phyloP scores from a whole-genome alignment of 768 basidiomycete species.

The Leccinum disarticulatum region DNA sequence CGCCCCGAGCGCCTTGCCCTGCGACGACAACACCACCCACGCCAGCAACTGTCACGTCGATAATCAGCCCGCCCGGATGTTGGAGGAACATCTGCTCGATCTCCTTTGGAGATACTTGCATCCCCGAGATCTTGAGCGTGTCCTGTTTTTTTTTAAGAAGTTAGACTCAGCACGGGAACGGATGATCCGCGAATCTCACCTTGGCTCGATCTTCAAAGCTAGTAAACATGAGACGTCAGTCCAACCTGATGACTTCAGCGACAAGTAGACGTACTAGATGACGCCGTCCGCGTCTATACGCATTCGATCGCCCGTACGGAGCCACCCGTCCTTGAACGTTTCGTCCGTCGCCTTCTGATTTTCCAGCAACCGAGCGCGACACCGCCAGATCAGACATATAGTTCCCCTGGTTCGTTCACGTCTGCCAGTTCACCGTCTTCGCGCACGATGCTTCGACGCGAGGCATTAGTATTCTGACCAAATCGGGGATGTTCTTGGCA shows the following conservation, averaged over 20 bases:
- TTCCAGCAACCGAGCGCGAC: conserved; percentile 71
- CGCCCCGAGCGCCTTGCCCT: conserved; percentile 51
- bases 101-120: conserved; percentile 78
- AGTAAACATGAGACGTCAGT: neutral
- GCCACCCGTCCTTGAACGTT: conserved; percentile 72
- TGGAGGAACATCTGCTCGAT: conserved; percentile 65
- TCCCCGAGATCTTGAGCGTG: conserved; percentile 76
- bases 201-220: conserved; percentile 80
- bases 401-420: no score
- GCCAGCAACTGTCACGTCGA: conserved; percentile 70
- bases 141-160: conserved; percentile 44
- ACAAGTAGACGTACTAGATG: conserved; percentile 53
- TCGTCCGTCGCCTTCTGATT: conserved; percentile 64
- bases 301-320: conserved; percentile 73
- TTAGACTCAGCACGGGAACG: neutral
- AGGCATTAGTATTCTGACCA: no score
- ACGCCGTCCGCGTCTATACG: conserved; percentile 56
- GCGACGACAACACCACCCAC: conserved; percentile 66
- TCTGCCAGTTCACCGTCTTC: no score
- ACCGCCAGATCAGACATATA: conserved; percentile 56
- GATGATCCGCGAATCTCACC: conserved; percentile 35
- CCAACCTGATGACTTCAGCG: neutral
- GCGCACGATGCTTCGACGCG: no score
- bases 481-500: no score
- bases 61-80: conserved; percentile 62